phyloP scores from a whole-genome alignment of 331 rosid genomes.

The Saraca asoca region DNA sequence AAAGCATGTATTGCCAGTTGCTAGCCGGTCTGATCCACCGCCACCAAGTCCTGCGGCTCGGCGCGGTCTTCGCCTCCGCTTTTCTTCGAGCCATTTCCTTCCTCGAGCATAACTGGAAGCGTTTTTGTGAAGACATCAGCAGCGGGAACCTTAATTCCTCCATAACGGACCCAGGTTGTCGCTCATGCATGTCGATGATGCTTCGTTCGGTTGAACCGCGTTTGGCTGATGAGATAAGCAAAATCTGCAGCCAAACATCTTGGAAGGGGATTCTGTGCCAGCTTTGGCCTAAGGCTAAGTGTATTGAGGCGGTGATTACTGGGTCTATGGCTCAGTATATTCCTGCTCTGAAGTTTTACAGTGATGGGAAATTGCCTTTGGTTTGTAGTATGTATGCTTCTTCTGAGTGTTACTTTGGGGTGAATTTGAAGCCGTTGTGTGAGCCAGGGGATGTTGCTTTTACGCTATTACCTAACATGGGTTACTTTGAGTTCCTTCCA shows the following conservation, averaged over 20 bases:
- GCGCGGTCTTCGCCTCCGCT: conserved; percentile 89
- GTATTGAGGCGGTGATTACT: conserved; percentile 84
- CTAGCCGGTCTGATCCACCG: conserved; percentile 73
- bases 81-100: conserved; percentile 76
- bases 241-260: conserved; percentile 47
- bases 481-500: conserved; percentile 80
- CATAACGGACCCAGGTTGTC: conserved; percentile 60
- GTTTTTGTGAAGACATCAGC: conserved; percentile 61
- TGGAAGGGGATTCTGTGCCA: conserved; percentile 84
- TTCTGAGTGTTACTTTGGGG: conserved; percentile 88
- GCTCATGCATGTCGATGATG: conserved; percentile 53
- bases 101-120: conserved; percentile 69
- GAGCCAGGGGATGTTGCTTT: conserved; percentile 74
- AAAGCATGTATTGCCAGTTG: conserved; percentile 93
- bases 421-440: conserved; percentile 69
- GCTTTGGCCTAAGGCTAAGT: conserved; percentile 88
- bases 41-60: conserved; percentile 67
- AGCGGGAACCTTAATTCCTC: conserved; percentile 51
- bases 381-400: conserved; percentile 87
- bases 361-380: conserved; percentile 72
- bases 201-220: conserved; percentile 54
- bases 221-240: conserved; percentile 61
- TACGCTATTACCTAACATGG: conserved; percentile 85
- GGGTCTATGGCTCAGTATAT: conserved; percentile 91
- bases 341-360: conserved; percentile 71